These are phyloP conservation scores for Leishmania amazonensis DNA, from an alignment of 208 protist species.

Conservation along the genomic window DNA sequence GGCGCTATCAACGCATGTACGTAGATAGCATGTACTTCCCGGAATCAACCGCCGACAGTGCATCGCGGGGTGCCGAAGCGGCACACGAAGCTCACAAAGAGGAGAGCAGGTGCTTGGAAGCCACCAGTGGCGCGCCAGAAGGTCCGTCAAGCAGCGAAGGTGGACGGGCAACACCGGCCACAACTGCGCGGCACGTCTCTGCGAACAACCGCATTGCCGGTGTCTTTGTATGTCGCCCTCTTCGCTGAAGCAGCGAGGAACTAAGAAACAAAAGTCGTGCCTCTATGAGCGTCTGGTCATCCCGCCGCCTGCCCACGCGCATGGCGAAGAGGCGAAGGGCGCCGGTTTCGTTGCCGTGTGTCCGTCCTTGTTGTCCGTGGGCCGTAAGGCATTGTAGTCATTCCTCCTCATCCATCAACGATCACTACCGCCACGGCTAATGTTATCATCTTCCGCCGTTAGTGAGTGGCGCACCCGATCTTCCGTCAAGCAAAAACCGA, in stretches of 20 bases:
- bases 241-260: background rate
- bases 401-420: background rate
- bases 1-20: slow-evolving; percentile 79
- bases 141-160: background rate
- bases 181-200: background rate
- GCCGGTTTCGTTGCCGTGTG: background rate
- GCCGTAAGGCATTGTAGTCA: background rate
- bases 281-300: background rate
- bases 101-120: background rate
- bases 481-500: background rate
- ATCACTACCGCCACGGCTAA: background rate
- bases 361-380: background rate
- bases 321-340: background rate
- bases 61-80: background rate
- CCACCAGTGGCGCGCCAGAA: background rate
- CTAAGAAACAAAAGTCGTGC: background rate
- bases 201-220: background rate
- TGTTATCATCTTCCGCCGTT: background rate
- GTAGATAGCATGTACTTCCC: slow-evolving; percentile 59
- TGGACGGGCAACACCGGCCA: background rate
- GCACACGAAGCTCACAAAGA: background rate
- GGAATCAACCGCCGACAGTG: background rate
- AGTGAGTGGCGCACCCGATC: background rate
- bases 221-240: slow-evolving; percentile 26
- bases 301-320: background rate